Percentiles rank a stretch among this genome's conserved stretches.
Conservation (phyloP, 345 rosid species). For the Populus davidiana region DNA sequence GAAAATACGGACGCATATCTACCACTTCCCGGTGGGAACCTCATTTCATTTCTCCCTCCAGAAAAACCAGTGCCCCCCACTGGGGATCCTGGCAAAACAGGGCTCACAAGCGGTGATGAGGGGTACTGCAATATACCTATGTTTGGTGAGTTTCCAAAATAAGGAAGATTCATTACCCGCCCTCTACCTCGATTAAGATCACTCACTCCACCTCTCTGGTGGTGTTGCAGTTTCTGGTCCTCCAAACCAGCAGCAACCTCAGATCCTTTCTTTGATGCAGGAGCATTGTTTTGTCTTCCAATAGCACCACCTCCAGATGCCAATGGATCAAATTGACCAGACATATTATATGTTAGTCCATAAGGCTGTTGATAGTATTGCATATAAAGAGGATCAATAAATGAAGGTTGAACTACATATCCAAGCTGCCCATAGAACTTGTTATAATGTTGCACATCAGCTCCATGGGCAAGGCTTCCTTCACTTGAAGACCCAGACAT, state of each 20-base stretch:
- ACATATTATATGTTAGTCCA: slow-evolving; percentile 44
- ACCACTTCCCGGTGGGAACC: slow-evolving; percentile 48
- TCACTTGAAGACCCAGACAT: slow-evolving; percentile 40
- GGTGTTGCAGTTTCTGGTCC: slow-evolving; percentile 54
- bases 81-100: slow-evolving; percentile 69
- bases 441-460: slow-evolving; percentile 45
- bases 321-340: slow-evolving; percentile 48
- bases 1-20: slow-evolving; percentile 58
- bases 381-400: slow-evolving; percentile 64
- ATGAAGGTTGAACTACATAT: slow-evolving; percentile 47
- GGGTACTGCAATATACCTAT: slow-evolving; percentile 67
- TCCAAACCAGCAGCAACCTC: slow-evolving; percentile 35
- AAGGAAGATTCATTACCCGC: slow-evolving; percentile 38
- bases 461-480: slow-evolving; percentile 35
- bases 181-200: slow-evolving; percentile 51
- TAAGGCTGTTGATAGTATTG: slow-evolving; percentile 67
- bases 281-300: slow-evolving; percentile 45
- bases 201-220: slow-evolving; percentile 44
- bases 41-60: slow-evolving; percentile 58
- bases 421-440: slow-evolving; percentile 45
- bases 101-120: slow-evolving; percentile 62
- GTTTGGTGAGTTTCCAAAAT: slow-evolving; percentile 53
- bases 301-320: slow-evolving; percentile 31
- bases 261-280: slow-evolving; percentile 38
- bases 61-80: slow-evolving; percentile 49